Base-by-base conservation (phyloP, 2,329 filamentous ascomycete species). In the Neopestalotiopsis sp. region DNA sequence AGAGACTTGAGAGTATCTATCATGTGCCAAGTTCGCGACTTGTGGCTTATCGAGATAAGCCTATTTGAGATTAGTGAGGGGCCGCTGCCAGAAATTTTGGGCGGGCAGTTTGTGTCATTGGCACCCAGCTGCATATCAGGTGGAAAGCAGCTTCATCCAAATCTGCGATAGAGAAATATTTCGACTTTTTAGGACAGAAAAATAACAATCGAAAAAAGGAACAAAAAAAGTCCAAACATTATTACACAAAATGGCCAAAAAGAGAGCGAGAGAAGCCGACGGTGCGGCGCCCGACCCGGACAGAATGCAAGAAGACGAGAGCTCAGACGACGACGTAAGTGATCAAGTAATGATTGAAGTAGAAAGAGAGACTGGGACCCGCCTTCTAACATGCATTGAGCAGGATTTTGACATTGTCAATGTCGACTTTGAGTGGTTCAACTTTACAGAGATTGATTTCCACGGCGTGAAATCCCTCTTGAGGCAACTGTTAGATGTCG, bases 371-470 rank as follows among this genome's bases (percentile, higher is more conserved):
- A 28, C 24, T 28, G 24, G 45, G 3, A 53, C 12, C 67, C 58
- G 30, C 32, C 38, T 53, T n/a, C 69, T 73, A 67, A 78, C 69
- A 71, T 68, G 9, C 30, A 4, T 6, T 4, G 49, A 5, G 32
- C 67, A 97, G 93, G 94, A 97, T 76, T 92, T 94, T 77, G 93
- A 97, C 78, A 92, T 95, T 80, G 90, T 99, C 73, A 92, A 98
- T 78, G 94, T 98, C 69, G 95, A 98, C 73, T 99, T 99, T 77
- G 96, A 99, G 84, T 98, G 94, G 93, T 99, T 98, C 84, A 97
- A 98, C 82, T 97, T 95, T 71, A 87, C 93, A 1, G 90, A 92
- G 7, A 88, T 97, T 75, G 96, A 99, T 81, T 98, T 98, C 81
- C 95, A 98, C 82, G 96, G 96, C 69, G 89, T 97, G 75, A 98